phyloP scores from a whole-genome alignment of 225 moss, liverwort and hornwort genomes.

The Neckera pumila region DNA sequence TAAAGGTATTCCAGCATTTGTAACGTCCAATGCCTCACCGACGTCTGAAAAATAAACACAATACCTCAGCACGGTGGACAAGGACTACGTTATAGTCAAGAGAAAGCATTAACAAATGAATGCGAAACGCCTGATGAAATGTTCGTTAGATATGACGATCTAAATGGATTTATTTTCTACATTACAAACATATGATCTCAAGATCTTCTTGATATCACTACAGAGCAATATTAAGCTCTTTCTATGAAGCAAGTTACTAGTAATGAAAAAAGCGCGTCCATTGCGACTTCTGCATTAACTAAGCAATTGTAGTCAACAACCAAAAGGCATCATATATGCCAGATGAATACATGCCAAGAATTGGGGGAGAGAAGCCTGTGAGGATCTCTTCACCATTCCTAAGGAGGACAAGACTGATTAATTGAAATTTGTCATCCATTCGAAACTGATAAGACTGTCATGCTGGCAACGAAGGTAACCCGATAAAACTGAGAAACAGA shows the following conservation, averaged over 20 bases:
- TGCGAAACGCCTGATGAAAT: neutral
- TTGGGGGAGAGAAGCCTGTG: neutral
- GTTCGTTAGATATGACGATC: neutral
- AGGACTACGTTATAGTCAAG: neutral
- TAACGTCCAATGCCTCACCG: neutral
- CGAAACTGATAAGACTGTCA: neutral
- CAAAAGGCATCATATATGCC: neutral
- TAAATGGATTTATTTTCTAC: neutral
- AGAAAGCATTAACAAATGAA: neutral
- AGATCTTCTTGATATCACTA: neutral
- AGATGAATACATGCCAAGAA: neutral
- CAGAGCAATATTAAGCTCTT: neutral
- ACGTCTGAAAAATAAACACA: conserved; percentile 6
- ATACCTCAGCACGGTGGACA: neutral
- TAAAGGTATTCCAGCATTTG: neutral
- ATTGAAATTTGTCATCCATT: too few relatives aligned
- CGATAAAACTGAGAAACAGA: neutral
- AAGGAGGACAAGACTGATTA: neutral
- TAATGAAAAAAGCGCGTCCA: neutral
- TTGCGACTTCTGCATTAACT: neutral
- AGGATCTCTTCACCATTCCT: neutral
- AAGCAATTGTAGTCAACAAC: neutral
- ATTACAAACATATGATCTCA: neutral
- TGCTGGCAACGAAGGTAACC: neutral
- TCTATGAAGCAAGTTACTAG: neutral